Evolutionary conservation across 352 stramenopile species (phyloP), one percentile per base, ranked within the genome.

Genomic region (Pelagophyceae sp.): DNA sequence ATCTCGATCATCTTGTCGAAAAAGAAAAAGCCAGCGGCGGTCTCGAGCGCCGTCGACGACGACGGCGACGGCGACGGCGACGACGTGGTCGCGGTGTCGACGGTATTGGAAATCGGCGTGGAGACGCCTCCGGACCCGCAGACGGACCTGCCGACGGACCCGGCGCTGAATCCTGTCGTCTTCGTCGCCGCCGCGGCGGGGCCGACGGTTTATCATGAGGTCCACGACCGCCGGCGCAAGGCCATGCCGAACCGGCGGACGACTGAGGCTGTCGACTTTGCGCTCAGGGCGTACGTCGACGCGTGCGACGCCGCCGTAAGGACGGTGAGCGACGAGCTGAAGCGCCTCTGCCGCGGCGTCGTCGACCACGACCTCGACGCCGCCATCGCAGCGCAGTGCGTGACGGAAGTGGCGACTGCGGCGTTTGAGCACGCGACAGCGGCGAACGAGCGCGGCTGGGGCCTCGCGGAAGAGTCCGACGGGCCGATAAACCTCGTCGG

Each of bases 211-310:
- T 80, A 72, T 64, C 50, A 87, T 37, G 80, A 89, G 78, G 87
- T 85, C 38, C 80, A 80, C 61, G 87, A 92, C 80, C 79, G 87
- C 29, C 87, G 90, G 65, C 82, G 84, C n/a, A 91, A 90, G 75
- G 38, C 84, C 72, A 65, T 91, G n/a, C 74, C 70, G 0, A 89
- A 81, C 75, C 78, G 85, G 11, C 90, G 85, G 70, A 91, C 88
- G 15, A 92, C 87, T 35, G 58, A 84, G 77, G 65, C 67, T 38
- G 86, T 91, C 0, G 64, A 90, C 78, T 33, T 83, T 31, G 84
- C 85, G 33, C 29, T 90, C 0, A 80, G 76, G 1, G 80, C 83
- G 29, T 92, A 92, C 79, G 72, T 89, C 37, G 76, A 81, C 25
- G 84, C 86, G 31, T 89, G 81, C 72, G 81, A 84, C 29, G 74